phyloP scores from a whole-genome alignment of 805 yeast genomes.

The Barnettozyma californica region DNA sequence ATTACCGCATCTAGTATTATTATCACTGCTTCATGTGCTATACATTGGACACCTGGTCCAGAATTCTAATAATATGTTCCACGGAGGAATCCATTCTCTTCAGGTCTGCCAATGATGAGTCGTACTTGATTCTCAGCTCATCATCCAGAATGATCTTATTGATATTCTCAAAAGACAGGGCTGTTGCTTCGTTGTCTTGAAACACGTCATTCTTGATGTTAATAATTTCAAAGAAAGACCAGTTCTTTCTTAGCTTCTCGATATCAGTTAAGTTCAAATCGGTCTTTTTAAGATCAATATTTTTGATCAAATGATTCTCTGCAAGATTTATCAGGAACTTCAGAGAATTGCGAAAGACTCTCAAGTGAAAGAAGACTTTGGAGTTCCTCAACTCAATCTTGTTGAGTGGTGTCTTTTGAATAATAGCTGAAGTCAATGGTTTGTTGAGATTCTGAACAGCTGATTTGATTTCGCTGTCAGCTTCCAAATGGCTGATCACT shows the following conservation, averaged over 20 bases:
- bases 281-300: slow-evolving; percentile 22
- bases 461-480: slow-evolving; percentile 17
- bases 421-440: slow-evolving; percentile 4
- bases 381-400: slow-evolving; percentile 20
- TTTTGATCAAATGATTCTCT: slow-evolving; percentile 11
- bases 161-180: slow-evolving; percentile 9
- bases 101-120: slow-evolving; percentile 11
- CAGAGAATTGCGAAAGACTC: slow-evolving; percentile 33
- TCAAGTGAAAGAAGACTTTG: slow-evolving; percentile 29
- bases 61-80: slow-evolving; percentile 1
- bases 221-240: slow-evolving; percentile 37
- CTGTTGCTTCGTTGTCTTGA: slow-evolving; percentile 6
- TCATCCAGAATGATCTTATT: slow-evolving; percentile 20
- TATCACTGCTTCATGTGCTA: neutral
- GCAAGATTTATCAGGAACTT: slow-evolving; percentile 28
- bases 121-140: slow-evolving; percentile 11
- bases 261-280: slow-evolving; percentile 24
- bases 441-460: slow-evolving; percentile 3
- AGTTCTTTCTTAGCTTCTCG: slow-evolving; percentile 30
- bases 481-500: slow-evolving; percentile 18
- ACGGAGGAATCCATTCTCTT: slow-evolving; percentile 1
- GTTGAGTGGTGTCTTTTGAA: slow-evolving; percentile 11
- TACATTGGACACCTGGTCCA: slow-evolving; percentile 5
- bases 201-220: slow-evolving; percentile 19
- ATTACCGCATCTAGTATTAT: neutral